Percentiles rank a stretch among this genome's conserved stretches.
Evolutionary conservation across 495 filamentous ascomycete genomes (phyloP).

Genomic region (Clohesyomyces aquaticus): DNA sequence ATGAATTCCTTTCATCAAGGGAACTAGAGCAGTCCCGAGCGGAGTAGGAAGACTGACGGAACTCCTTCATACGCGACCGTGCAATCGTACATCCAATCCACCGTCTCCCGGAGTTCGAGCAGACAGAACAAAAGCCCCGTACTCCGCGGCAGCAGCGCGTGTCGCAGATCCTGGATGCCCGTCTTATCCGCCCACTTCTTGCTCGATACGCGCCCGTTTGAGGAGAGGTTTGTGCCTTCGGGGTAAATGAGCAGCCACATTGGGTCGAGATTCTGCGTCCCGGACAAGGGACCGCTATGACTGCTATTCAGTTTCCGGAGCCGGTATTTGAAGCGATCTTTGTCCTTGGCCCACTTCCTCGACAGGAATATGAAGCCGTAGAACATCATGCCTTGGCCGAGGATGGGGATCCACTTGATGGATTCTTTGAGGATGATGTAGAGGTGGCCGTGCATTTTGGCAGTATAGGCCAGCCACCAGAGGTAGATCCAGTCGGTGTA

Average conservation of each 20-base stretch:
- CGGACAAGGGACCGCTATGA: slow-evolving; percentile 57
- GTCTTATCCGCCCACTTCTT: slow-evolving; percentile 70
- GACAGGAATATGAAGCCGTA: slow-evolving; percentile 84
- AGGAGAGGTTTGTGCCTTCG: slow-evolving; percentile 77
- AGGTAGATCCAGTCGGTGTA: slow-evolving; percentile 90
- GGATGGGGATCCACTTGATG: slow-evolving; percentile 72
- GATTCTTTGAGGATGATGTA: slow-evolving; percentile 87
- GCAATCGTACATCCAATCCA: slow-evolving; percentile 84
- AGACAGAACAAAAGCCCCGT: slow-evolving; percentile 78
- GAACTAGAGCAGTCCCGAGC: not conserved
- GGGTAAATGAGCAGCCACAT: slow-evolving; percentile 90
- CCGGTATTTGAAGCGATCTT: slow-evolving; percentile 68
- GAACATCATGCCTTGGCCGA: slow-evolving; percentile 81
- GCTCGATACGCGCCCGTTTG: slow-evolving; percentile 66
- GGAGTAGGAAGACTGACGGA: slow-evolving; percentile 57
- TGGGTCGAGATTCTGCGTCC: slow-evolving; percentile 62
- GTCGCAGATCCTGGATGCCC: slow-evolving; percentile 66
- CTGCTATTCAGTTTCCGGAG: slow-evolving; percentile 66
- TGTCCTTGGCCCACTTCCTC: slow-evolving; percentile 78
- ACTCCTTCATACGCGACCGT: slow-evolving; percentile 85
- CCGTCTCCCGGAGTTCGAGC: slow-evolving; percentile 67
- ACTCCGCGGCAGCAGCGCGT: slow-evolving; percentile 72
- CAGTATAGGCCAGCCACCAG: slow-evolving; percentile 84
- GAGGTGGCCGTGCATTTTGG: slow-evolving; percentile 76
- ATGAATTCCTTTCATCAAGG: not conserved